Evolutionary conservation across 2,329 filamentous ascomycete genomes (phyloP).

Genomic region (Fusarium sp.): DNA sequence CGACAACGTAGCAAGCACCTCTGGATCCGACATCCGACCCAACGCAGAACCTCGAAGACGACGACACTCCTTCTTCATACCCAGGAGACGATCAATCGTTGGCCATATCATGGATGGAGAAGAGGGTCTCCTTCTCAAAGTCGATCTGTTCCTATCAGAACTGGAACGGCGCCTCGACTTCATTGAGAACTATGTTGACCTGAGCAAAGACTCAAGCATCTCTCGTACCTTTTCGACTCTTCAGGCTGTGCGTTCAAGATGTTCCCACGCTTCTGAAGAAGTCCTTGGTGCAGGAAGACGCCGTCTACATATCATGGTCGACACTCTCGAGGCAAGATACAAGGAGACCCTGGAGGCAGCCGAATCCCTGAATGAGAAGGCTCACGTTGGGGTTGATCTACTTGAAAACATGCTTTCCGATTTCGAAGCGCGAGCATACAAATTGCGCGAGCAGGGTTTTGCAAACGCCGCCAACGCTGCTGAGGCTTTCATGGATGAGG

Average conservation of each 20-base stretch:
- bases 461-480: constrained; percentile 75
- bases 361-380: constrained; percentile 92
- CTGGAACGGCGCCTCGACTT: constrained; percentile 88
- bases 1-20: constrained; percentile 56
- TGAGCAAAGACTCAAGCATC: constrained; percentile 86
- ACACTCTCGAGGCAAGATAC: constrained; percentile 90
- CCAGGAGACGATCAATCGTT: constrained; percentile 70
- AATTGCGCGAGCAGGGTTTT: constrained; percentile 82
- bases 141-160: constrained; percentile 86
- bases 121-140: constrained; percentile 71
- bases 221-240: constrained; percentile 88
- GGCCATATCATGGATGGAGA: constrained; percentile 73
- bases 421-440: constrained; percentile 84
- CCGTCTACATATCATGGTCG: constrained; percentile 88
- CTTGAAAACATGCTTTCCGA: constrained; percentile 89
- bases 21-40: constrained; percentile 57
- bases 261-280: constrained; percentile 90
- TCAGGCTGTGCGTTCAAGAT: constrained; percentile 87
- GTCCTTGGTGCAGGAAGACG: constrained; percentile 88
- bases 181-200: constrained; percentile 87
- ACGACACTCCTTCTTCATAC: constrained; percentile 70
- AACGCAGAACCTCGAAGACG: constrained; percentile 54
- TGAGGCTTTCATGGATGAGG: constrained; percentile 79
- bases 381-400: constrained; percentile 85
- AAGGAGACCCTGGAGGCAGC: constrained; percentile 86